Evolutionary conservation across 441 rosid species (phyloP).

Genomic region (Aleurites moluccanus): DNA sequence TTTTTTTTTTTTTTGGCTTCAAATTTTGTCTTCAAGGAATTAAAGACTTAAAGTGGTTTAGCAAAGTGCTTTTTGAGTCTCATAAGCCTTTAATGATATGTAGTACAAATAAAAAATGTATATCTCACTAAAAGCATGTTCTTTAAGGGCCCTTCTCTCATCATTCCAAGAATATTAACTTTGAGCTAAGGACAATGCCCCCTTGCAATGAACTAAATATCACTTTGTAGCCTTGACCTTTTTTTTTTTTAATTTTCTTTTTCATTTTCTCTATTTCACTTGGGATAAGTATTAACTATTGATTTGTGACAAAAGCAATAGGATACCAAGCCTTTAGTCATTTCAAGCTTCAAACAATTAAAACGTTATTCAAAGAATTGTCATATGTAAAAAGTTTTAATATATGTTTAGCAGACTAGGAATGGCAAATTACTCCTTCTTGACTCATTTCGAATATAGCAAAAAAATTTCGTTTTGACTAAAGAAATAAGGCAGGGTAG

Average conservation of each 20-base stretch:
- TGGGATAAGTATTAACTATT: too few species aligned
- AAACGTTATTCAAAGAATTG: not conserved
- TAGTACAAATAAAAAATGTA: not conserved
- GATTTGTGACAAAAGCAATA: not conserved
- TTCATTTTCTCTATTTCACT: too few species aligned
- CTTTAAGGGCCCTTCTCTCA: conserved; percentile 21
- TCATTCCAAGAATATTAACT: conserved; percentile 20
- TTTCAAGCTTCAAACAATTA: not conserved
- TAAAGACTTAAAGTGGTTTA: conserved; percentile 9
- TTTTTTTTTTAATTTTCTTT: too few species aligned
- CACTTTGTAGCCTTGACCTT: not conserved
- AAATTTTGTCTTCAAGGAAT: conserved; percentile 17
- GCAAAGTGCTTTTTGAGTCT: conserved; percentile 15
- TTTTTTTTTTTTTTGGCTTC: not conserved
- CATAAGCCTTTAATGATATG: conserved; percentile 10
- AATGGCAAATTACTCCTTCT: too few species aligned
- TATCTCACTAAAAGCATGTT: conserved; percentile 22
- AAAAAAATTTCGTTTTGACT: too few species aligned
- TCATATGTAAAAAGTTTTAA: too few species aligned
- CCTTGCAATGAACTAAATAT: conserved; percentile 1
- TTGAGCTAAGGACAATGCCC: not conserved
- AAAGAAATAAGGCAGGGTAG: too few species aligned
- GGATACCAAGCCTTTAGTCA: not conserved
- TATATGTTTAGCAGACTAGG: too few species aligned
- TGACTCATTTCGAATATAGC: too few species aligned